A percentile compares a stretch with the other conserved stretches of the same genome.
Evolutionary conservation across 78 protist genomes (phyloP).

Genomic region (Protostelium mycophagum): DNA sequence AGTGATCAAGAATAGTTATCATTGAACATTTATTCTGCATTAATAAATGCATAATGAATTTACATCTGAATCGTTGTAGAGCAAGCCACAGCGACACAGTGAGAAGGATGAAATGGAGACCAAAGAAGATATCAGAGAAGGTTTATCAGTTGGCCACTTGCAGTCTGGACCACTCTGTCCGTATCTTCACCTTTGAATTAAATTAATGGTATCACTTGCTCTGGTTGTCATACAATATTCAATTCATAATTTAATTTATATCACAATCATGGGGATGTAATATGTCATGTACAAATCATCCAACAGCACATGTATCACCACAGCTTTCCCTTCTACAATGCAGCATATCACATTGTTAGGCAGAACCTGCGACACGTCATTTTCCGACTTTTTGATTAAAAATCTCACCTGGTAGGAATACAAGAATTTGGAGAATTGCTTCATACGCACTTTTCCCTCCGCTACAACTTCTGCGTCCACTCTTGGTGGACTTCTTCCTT

Average conservation of each 20-base stretch:
- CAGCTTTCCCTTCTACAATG: constrained; percentile 1
- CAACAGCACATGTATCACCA: constrained; percentile 1
- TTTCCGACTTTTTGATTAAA: background rate
- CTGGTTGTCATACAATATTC: background rate
- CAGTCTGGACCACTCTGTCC: constrained; percentile 20
- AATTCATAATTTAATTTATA: background rate
- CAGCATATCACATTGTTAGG: constrained; percentile 2
- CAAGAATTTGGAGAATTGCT: background rate
- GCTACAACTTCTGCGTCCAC: background rate
- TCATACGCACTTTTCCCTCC: background rate
- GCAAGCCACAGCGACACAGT: constrained; percentile 4
- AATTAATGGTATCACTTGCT: background rate
- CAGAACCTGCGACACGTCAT: background rate
- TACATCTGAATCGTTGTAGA: too few species aligned
- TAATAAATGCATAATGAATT: too few species aligned
- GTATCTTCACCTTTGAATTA: constrained; percentile 6
- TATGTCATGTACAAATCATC: constrained; percentile 7
- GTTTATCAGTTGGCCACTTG: constrained; percentile 9
- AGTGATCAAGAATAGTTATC: background rate
- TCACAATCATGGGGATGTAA: background rate
- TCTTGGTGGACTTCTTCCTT: background rate
- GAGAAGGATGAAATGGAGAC: constrained; percentile 52
- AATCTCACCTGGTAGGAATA: background rate
- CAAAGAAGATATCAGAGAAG: constrained; percentile 3
- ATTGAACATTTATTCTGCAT: constrained; percentile 8